Evolutionary conservation across 176 grass and related monocot genomes (phyloP), one percentile per base, ranked within the genome.

Genomic region (Raddia guianensis): DNA sequence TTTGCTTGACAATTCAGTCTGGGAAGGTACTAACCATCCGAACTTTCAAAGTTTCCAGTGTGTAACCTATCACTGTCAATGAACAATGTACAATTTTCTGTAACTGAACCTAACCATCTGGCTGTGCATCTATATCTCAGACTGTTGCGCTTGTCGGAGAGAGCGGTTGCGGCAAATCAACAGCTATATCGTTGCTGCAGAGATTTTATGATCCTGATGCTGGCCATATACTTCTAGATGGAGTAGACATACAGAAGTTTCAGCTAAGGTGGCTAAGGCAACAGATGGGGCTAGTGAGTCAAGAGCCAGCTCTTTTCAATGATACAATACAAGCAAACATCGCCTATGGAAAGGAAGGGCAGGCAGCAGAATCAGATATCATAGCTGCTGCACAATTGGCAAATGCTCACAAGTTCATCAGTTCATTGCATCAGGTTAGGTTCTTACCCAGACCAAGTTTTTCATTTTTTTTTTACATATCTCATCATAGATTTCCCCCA

Each of bases 251-350:
- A 55, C 65, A 73, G 21, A 91, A 84, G 37, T 79, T 94, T 12
- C 86, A 94, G 64, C 54, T 94, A 7, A 89, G 84, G 34, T 94
- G 92, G 92, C 74, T 91, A 18, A 94, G 92, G 73, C 83, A 87
- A 56, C 89, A 94, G 70, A 91, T 94, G 83, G 92, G 92, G 3
- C 68, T 94, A 16, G 92, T 94, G 42, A 89, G 86, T 16, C 92
- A 94, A 80, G 92, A 94, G 35, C 92, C 92, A 57, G 20, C 87
- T 2, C 64, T 94, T 15, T 91, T 94, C 68, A 89, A 94, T 7
- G 86, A 91, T 33, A 87, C 92, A 12, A 94, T 94, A 19, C 60
- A 73, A 32, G 81, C 84, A 20, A 94, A 94, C 76, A 89, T 94
- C 13, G 89, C 86, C 33, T 94, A 94, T 1, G 92, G 92, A 37